phyloP scores from a whole-genome alignment of 73 alveolate species.

The Tetrahymena malaccensis region DNA sequence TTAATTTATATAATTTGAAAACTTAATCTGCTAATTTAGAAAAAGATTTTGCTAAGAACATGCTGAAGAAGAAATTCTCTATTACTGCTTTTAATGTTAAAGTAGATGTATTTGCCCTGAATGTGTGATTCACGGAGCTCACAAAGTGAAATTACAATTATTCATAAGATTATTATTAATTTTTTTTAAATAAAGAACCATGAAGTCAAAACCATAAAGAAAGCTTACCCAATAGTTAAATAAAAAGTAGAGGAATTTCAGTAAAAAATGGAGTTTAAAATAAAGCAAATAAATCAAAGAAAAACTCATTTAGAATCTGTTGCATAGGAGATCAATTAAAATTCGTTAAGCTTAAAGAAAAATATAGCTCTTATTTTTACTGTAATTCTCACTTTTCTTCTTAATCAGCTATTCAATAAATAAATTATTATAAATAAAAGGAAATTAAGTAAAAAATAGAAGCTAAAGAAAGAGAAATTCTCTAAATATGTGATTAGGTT shows the following conservation, averaged over 20 bases:
- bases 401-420: background rate
- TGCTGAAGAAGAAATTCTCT: slow-evolving; percentile 38
- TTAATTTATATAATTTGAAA: background rate
- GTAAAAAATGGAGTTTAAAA: background rate
- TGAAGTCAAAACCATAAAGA: background rate
- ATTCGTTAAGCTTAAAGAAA: background rate
- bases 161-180: background rate
- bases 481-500: background rate
- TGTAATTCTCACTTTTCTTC: background rate
- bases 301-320: background rate
- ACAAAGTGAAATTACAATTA: background rate
- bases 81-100: slow-evolving; percentile 22
- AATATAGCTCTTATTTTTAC: background rate
- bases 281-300: background rate
- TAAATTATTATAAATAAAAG: background rate
- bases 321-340: background rate
- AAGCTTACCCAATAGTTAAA: background rate
- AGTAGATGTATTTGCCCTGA: slow-evolving; percentile 37
- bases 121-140: slow-evolving; percentile 32
- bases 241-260: background rate
- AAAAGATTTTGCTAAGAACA: slow-evolving; percentile 25
- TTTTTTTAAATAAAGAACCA: background rate
- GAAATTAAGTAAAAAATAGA: background rate
- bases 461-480: background rate
- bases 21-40: background rate